phyloP scores from a whole-genome alignment of 148 eudicot genomes.

The Persicaria maculosa region DNA sequence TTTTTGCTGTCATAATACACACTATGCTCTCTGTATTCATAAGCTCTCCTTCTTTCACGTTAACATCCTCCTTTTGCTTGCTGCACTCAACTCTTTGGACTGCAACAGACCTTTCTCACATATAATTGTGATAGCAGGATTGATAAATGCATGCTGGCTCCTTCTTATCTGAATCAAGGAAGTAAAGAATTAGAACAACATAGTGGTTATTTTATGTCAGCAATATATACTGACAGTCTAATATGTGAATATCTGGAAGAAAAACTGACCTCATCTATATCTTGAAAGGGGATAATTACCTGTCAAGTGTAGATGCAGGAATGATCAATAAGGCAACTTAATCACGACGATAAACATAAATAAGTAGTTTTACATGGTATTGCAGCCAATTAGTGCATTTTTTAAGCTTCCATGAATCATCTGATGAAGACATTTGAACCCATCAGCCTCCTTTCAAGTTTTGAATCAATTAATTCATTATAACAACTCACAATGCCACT shows the following conservation, averaged over 20 bases:
- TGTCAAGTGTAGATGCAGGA: conserved; percentile 27
- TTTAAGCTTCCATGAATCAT: background rate
- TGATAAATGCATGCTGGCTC: conserved; percentile 93
- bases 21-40: too few relatives aligned
- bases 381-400: background rate
- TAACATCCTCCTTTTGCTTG: too few relatives aligned
- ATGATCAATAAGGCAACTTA: conserved; percentile 12
- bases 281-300: conserved; percentile 85
- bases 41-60: too few relatives aligned
- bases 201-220: background rate
- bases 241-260: conserved; percentile 12
- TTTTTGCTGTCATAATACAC: too few relatives aligned
- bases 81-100: too few relatives aligned
- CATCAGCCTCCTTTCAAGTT: background rate
- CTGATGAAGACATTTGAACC: background rate
- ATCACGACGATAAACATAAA: background rate
- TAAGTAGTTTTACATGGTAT: background rate
- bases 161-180: conserved; percentile 54
- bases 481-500: background rate
- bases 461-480: background rate
- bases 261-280: conserved; percentile 75
- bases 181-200: background rate
- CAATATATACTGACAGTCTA: conserved; percentile 3
- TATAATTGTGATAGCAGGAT: conserved; percentile 90
- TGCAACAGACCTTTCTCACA: too few relatives aligned